Evolutionary conservation across 2,329 filamentous ascomycete species (phyloP).

Genomic region (Fusarium nurragi): DNA sequence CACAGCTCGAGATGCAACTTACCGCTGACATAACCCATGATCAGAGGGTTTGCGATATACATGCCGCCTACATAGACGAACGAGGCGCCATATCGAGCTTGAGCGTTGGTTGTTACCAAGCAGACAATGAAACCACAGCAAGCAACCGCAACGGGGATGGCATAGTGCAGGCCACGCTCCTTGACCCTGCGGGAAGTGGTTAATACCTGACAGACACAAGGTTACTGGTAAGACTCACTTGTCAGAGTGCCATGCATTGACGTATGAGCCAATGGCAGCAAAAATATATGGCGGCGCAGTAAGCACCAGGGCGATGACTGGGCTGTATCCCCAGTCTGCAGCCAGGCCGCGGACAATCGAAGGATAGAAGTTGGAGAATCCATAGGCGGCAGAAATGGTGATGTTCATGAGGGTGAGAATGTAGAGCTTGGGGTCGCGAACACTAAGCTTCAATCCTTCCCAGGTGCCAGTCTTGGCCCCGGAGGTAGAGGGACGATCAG

Average conservation of each 20-base stretch:
- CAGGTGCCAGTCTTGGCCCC: conserved; percentile 17
- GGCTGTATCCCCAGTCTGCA: conserved; percentile 11
- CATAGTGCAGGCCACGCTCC: conserved; percentile 10
- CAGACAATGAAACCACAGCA: conserved; percentile 14
- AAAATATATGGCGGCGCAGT: conserved; percentile 14
- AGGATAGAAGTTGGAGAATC: conserved; percentile 21
- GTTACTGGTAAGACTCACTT: background rate
- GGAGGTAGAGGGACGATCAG: background rate
- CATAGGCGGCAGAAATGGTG: conserved; percentile 11
- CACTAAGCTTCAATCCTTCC: conserved; percentile 15
- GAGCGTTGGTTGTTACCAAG: background rate
- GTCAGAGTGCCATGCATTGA: conserved; percentile 22
- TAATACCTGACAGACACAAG: fast-evolving
- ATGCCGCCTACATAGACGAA: conserved; percentile 15
- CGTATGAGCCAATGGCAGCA: conserved; percentile 11
- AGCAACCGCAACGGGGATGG: conserved; percentile 4
- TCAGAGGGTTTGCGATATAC: conserved; percentile 21
- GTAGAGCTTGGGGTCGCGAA: conserved; percentile 16
- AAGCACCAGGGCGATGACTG: conserved; percentile 10
- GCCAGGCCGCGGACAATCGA: conserved; percentile 8
- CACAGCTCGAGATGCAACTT: fast-evolving
- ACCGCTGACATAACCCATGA: conserved; percentile 20
- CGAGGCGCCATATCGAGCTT: conserved; percentile 2
- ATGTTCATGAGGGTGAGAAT: conserved; percentile 22
- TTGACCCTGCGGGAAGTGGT: background rate